Percentiles rank a stretch among this genome's conserved stretches.
phyloP scores from a whole-genome alignment of 352 stramenopile genomes.

The Globisporangium viniferum region DNA sequence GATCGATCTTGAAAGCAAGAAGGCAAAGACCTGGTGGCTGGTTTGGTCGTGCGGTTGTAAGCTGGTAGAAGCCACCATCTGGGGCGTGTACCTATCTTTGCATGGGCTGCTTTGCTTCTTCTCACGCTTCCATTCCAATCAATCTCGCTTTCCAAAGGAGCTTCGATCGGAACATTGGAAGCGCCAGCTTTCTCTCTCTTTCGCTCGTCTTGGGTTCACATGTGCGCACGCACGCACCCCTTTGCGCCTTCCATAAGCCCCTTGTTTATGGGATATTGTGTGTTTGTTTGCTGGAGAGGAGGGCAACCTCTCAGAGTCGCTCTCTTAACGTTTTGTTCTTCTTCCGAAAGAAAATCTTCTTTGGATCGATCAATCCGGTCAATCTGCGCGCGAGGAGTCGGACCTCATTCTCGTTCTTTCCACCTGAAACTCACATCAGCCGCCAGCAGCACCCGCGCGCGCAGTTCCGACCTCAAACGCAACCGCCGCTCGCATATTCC shows the following conservation, averaged over 20 bases:
- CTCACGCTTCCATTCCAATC: not conserved
- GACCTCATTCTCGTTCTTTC: slow-evolving; percentile 19
- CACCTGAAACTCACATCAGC: slow-evolving; percentile 14
- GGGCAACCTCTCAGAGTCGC: not conserved
- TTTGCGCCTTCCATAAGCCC: not conserved
- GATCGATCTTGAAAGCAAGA: not conserved
- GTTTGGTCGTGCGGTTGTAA: not conserved
- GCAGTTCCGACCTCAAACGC: not conserved
- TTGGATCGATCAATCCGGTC: slow-evolving; percentile 6
- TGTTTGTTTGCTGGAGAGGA: not conserved
- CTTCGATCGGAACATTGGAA: not conserved
- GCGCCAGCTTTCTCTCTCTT: not conserved
- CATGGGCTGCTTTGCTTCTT: not conserved
- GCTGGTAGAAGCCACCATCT: not conserved
- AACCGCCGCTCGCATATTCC: not conserved
- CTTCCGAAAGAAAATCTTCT: not conserved
- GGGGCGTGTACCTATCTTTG: not conserved
- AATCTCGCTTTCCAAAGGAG: not conserved
- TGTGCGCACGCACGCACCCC: not conserved
- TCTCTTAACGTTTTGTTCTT: not conserved
- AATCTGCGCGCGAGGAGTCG: slow-evolving; percentile 14
- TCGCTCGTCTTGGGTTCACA: not conserved
- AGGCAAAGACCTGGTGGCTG: not conserved
- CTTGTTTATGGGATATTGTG: too few species aligned
- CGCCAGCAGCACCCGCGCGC: not conserved